A percentile compares a stretch with the other conserved stretches of the same genome.
These are phyloP conservation scores for Cryphonectria radicalis DNA, from an alignment of 2,329 filamentous ascomycete species.

Conservation along the genomic window DNA sequence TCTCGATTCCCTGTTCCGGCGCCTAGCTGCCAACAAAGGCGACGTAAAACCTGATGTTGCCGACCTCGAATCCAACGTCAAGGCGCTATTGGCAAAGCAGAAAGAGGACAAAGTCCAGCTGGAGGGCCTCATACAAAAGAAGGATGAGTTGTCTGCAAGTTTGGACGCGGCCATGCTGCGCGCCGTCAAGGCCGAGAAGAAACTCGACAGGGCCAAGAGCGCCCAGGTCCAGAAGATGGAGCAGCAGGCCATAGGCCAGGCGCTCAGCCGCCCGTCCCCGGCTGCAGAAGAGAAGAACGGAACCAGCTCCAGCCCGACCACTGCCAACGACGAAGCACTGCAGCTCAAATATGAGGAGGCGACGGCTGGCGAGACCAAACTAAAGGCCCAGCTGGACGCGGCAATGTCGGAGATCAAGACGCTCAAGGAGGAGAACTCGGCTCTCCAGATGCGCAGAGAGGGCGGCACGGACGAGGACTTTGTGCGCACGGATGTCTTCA, in stretches of 20 bases:
- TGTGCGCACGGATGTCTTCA: conserved; percentile 89
- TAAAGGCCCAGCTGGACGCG: conserved; percentile 85
- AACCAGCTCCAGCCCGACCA: conserved; percentile 53
- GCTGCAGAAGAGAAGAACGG: conserved; percentile 61
- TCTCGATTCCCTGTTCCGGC: conserved; percentile 69
- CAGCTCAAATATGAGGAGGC: conserved; percentile 80
- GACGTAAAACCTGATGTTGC: conserved; percentile 69
- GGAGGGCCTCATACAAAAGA: conserved; percentile 76
- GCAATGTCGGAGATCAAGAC: conserved; percentile 76
- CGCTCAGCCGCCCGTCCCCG: conserved; percentile 52
- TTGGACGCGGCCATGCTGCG: conserved; percentile 86
- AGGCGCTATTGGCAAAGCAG: conserved; percentile 75
- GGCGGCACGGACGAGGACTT: conserved; percentile 90
- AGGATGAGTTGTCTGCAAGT: conserved; percentile 82
- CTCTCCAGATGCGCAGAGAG: conserved; percentile 69
- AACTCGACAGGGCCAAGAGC: conserved; percentile 87
- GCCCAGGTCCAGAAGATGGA: conserved; percentile 89
- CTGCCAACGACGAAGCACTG: conserved; percentile 65
- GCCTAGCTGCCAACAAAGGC: conserved; percentile 55
- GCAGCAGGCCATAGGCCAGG: conserved; percentile 79
- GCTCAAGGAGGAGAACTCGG: conserved; percentile 78
- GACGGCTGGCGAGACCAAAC: conserved; percentile 74
- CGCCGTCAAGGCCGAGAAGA: conserved; percentile 95
- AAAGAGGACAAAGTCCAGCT: conserved; percentile 80
- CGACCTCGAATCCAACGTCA: conserved; percentile 75